Evolutionary conservation across 139 green algal genomes (phyloP).

Genomic region (Coelastrella sp.): DNA sequence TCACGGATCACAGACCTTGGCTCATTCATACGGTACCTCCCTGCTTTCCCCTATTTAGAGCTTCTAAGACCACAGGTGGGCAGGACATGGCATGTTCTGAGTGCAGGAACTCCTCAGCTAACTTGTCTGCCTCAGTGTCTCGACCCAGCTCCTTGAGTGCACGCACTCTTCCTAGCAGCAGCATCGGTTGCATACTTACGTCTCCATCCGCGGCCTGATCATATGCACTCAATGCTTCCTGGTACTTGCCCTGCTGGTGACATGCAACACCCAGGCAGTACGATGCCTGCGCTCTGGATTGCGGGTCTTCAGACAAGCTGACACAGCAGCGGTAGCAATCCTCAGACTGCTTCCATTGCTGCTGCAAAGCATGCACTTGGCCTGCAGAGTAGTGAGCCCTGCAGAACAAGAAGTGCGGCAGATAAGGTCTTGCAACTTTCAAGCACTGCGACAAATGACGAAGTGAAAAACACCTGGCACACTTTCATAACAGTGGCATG

Average conservation of each 20-base stretch:
- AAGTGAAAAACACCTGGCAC: too few species aligned
- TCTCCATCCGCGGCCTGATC: constrained; percentile 17
- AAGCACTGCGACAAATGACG: too few species aligned
- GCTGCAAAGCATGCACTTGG: constrained; percentile 56
- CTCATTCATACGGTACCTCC: background rate
- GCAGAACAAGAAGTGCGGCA: too few species aligned
- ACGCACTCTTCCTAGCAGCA: constrained; percentile 25
- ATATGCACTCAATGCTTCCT: constrained; percentile 47
- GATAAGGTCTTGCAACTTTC: background rate
- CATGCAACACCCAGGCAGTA: constrained; percentile 63
- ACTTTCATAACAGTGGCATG: too few species aligned
- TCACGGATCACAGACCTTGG: too few species aligned
- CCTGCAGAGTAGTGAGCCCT: constrained; percentile 65
- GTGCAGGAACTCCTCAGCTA: constrained; percentile 44
- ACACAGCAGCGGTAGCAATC: constrained; percentile 17
- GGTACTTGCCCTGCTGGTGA: constrained; percentile 51
- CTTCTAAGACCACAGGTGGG: background rate
- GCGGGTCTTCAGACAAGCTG: background rate
- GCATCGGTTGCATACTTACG: constrained; percentile 39
- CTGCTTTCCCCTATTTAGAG: background rate
- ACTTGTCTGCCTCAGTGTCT: constrained; percentile 42
- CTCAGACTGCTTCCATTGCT: constrained; percentile 34
- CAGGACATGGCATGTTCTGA: background rate
- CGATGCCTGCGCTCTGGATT: constrained; percentile 53
- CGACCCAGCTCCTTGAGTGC: constrained; percentile 45